Evolutionary conservation across 202 grass and related monocot species (phyloP), one percentile per base, ranked within the genome.

Genomic region (Panicum hallii): DNA sequence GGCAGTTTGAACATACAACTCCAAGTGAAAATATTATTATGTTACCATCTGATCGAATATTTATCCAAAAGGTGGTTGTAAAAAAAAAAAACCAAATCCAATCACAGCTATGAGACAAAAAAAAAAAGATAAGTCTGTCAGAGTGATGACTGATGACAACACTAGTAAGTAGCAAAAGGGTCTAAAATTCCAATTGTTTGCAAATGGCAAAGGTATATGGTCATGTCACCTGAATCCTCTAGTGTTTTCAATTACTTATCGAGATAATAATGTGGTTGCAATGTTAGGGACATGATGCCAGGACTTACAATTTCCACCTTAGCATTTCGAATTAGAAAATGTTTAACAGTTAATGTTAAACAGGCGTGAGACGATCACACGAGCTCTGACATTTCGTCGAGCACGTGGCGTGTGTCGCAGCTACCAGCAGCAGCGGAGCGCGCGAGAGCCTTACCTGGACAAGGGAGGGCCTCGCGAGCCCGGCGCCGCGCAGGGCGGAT

Each of bases 381-480:
- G 20, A 70, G 17, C 38, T 64, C 34, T 1, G 30, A 62, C 91
- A 93, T 92, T 98, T 92, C 66, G 70, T 98, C 87, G 70, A 98
- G 79, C 95, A 98, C 19, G 63, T 87, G 8, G 45, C 28, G 48
- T 67, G 42, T 48, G 42, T 13, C 3, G 84, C 70, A 70, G 41
- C 73, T 17, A n/a, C 36, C 26, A 74, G 26, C 52, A 65, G 26
- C n/a, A 72, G 30, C 23, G 34, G 42, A 38, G 5, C 11, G 13
- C 6, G 15, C 9, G 1, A 38, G 46, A 42, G 1, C 19, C 0
- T 13, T 50, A 92, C 97, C 93, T 96, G 97, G 43, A 96, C 91
- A 60, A 91, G 58, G 41, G 97, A 99, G 56, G 93, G 97, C 23
- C 81, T 90, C 15, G 72, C 46, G 72, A 96, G 53, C 3, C 87